A percentile compares a stretch with the other conserved stretches of the same genome.
Conservation (phyloP, 495 filamentous ascomycete species). For the Bathelium albidoporum region DNA sequence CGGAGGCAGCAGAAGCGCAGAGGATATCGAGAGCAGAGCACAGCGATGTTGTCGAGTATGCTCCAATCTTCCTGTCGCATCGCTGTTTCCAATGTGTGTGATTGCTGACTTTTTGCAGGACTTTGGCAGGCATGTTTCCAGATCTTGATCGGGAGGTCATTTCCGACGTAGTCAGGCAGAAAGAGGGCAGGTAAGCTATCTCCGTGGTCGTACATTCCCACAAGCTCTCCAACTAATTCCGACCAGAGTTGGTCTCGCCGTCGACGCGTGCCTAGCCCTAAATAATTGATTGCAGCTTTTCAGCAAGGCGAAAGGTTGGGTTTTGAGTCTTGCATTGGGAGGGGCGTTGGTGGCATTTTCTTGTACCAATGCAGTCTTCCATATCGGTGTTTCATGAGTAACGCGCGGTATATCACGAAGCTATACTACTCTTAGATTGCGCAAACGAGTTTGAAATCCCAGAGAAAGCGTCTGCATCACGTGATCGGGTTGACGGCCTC, state of each 20-base stretch:
- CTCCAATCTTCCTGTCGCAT: conserved; percentile 12
- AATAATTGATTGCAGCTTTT: conserved; percentile 23
- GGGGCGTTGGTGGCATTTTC: not conserved
- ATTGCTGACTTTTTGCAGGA: conserved; percentile 32
- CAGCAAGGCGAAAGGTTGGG: not conserved
- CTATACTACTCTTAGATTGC: not conserved
- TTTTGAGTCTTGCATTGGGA: not conserved
- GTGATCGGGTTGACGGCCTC: not conserved
- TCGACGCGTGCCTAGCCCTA: conserved; percentile 83
- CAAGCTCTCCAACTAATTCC: conserved; percentile 15
- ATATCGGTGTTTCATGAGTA: too few relatives aligned
- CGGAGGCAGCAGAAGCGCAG: conserved; percentile 81
- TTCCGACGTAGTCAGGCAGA: conserved; percentile 84
- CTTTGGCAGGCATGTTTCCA: conserved; percentile 85
- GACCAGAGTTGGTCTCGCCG: conserved; percentile 70
- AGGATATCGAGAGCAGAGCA: conserved; percentile 79
- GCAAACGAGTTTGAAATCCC: not conserved
- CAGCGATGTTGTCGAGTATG: conserved; percentile 69
- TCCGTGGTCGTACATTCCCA: conserved; percentile 8
- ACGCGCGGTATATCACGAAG: not conserved
- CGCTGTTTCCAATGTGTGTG: not conserved
- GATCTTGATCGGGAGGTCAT: conserved; percentile 84
- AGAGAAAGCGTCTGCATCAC: not conserved
- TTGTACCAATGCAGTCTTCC: too few relatives aligned
- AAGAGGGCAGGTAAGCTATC: conserved; percentile 68